Base-by-base conservation (phyloP, 2,329 filamentous ascomycete species). In the Microsporum audouinii region DNA sequence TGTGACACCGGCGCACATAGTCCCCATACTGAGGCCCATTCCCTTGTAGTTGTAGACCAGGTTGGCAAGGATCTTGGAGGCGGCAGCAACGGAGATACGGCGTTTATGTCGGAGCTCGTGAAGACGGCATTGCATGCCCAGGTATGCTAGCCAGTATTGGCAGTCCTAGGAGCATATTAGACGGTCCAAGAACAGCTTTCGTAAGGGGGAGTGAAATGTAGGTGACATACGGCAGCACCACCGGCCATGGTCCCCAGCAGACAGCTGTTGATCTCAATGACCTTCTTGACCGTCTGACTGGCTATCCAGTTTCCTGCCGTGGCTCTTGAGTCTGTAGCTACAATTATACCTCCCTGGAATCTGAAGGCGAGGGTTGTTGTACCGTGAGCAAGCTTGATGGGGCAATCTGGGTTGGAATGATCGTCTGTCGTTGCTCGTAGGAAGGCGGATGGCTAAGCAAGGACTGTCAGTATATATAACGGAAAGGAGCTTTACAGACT, bases 81-180 rank as follows among this genome's bases (percentile, higher is more conserved):
- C 94, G 55, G 94, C 94, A 53, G 94, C 92, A 66, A 99, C 94
- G 64, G 90, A 94, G 80, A 99, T 99, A 74, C 94, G 90, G 76
- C 91, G 90, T 83, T 99, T 99, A 83, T 99, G 92, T 68, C 94
- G 90, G 71, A 99, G 91, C 81, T 99, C 94, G 81, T 99, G 92
- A 66, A 99, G 88, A 63, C 94, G 91, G 80, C 94, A 99, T 82
- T 99, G 91, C 88, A 97, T 96, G 71, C 92, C 94, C 67, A 99
- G 84, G 82, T 95, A 99, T 72, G 91, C 91, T 66, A 99, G 88
- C 94, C 94, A 99, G 84, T 96, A 97, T 85, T 97, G 94, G 78
- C 94, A 99, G 79, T 99, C 94, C 85, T 88, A 66, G n/a, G 63
- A 12, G 14, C 8, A 43, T n/a, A 34, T 31, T 38, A 41, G 51